Conservation (phyloP, 345 rosid species). For the Jatropha curcas region DNA sequence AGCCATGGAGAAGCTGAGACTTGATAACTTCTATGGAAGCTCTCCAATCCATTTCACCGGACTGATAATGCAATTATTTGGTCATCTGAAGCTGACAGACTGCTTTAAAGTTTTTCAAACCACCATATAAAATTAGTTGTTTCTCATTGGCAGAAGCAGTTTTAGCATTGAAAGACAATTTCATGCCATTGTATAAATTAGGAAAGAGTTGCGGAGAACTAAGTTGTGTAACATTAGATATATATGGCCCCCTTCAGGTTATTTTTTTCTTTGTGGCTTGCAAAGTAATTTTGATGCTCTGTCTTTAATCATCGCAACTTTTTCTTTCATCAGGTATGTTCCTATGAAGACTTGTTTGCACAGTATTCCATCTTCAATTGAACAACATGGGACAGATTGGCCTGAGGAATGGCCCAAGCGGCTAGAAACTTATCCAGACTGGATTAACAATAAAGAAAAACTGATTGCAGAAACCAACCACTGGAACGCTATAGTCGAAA, state of each 20-base stretch:
- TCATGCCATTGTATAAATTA: not conserved
- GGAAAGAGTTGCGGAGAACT: not conserved
- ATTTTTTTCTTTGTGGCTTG: not conserved
- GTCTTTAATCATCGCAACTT: slow-evolving; percentile 7
- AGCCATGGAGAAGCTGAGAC: not conserved
- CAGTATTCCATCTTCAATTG: slow-evolving; percentile 73
- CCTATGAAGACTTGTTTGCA: slow-evolving; percentile 77
- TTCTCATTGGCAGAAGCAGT: not conserved
- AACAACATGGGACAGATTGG: slow-evolving; percentile 93
- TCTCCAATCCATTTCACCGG: not conserved
- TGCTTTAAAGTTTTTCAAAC: not conserved
- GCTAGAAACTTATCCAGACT: slow-evolving; percentile 91
- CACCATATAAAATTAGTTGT: not conserved
- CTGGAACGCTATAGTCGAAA: slow-evolving; percentile 77
- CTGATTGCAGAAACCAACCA: slow-evolving; percentile 55
- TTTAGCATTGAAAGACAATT: not conserved
- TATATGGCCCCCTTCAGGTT: not conserved
- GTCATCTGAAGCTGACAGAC: not conserved
- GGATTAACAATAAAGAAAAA: slow-evolving; percentile 73
- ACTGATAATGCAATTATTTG: not conserved
- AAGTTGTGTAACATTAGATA: not conserved
- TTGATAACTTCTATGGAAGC: not conserved
- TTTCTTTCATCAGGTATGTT: slow-evolving; percentile 62
- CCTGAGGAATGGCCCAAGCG: slow-evolving; percentile 99
- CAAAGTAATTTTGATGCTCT: not conserved